Base-by-base conservation (phyloP, 306 rosid species). In the Arachis hypogaea region DNA sequence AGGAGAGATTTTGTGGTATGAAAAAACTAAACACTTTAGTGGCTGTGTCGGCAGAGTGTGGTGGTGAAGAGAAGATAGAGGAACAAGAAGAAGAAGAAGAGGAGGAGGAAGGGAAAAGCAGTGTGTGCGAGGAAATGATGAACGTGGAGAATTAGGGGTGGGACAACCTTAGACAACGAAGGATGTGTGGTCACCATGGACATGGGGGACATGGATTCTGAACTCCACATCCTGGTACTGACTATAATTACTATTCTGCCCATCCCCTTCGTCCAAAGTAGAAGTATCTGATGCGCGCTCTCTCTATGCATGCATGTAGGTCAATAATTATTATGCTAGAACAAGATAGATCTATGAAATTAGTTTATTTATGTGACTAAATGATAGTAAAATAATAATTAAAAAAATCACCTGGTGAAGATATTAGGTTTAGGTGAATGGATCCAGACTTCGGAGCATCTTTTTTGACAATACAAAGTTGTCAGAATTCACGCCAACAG, bases 111-210 rank as follows among this genome's bases (percentile, higher is more conserved):
- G 38, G 28, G 28, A 22, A 22, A 33, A 33, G 38, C 28, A 83
- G 80, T 30, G 57, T 81, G 80, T 72, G 83, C 67, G 30, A 74
- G 80, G 68, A 74, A 74, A 76, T 81, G 63, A 71, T 81, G 63
- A 71, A 75, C 42, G 69, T 49, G 71, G 62, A 14, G 69, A 63
- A 77, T 11, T 71, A 71, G 41, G 29, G 67, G 81, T 78, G 86
- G 88, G 79, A 65, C 85, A 73, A 62, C 46, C 62, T 60, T 72
- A 9, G 72, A 54, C 75, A 56, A 65, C 41, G 65, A 78, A 83
- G 74, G 82, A 74, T 83, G 86, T 83, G 91, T 83, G 91, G 90
- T 69, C 81, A 78, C 74, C 59, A 69, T 33, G 54, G 71, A 50
- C 72, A 9, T 78, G 74, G 77, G 74, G 77, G 78, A 63, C 77